These are phyloP conservation scores for Gossypium mustelinum DNA, from an alignment of 345 rosid species.

Conservation along the genomic window DNA sequence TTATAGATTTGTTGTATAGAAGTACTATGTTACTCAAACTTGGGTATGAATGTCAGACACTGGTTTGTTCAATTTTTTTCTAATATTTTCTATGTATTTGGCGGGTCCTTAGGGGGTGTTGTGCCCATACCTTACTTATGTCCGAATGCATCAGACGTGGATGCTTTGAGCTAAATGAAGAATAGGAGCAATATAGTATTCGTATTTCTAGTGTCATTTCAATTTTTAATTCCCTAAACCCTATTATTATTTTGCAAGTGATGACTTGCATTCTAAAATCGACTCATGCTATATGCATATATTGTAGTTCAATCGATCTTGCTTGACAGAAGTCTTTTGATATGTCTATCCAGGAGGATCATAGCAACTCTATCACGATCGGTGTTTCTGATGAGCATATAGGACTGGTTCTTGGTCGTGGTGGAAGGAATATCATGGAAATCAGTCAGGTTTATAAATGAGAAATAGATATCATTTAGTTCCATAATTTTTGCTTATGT, in stretches of 20 bases:
- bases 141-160: neutral
- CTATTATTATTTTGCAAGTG: neutral
- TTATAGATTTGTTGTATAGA: neutral
- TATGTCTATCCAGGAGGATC: constrained; percentile 64
- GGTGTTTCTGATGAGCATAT: constrained; percentile 92
- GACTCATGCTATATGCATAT: neutral
- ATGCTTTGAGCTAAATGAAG: neutral
- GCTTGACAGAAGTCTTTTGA: constrained; percentile 13
- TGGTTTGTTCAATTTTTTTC: neutral
- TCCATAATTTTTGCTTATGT: neutral
- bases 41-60: neutral
- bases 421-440: constrained; percentile 93
- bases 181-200: neutral
- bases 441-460: constrained; percentile 70
- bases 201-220: neutral
- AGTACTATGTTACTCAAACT: neutral
- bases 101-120: neutral
- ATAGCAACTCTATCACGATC: constrained; percentile 58
- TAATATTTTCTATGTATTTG: neutral
- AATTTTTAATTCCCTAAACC: neutral
- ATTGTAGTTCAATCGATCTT: neutral
- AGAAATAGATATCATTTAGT: constrained; percentile 2
- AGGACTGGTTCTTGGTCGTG: constrained; percentile 96
- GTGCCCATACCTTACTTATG: neutral
- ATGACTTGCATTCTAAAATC: neutral